A percentile compares a stretch with the other conserved stretches of the same genome.
phyloP scores from a whole-genome alignment of 2,329 filamentous ascomycete genomes.

The Colletotrichum tamarilloi region DNA sequence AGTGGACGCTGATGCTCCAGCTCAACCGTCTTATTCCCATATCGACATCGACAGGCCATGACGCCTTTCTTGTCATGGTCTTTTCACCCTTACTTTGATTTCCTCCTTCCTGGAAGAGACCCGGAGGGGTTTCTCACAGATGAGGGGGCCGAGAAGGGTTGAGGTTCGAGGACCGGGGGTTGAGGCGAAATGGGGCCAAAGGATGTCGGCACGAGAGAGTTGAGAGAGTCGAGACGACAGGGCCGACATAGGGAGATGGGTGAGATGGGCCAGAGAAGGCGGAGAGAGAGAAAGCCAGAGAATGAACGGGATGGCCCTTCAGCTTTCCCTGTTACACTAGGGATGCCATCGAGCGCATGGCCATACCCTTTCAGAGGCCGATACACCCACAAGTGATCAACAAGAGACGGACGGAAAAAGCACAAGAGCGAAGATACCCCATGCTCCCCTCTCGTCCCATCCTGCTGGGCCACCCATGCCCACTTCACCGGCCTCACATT shows the following conservation, averaged over 20 bases:
- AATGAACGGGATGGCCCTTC: not conserved
- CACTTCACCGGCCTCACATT: constrained; percentile 12
- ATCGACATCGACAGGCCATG: not conserved
- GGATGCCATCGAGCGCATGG: not conserved
- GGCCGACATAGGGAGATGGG: not conserved
- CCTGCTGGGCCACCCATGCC: not conserved
- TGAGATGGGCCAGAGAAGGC: too few relatives aligned
- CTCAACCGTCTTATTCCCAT: not conserved
- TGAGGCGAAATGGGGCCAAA: not conserved
- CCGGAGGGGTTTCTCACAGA: not conserved
- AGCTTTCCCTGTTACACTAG: not conserved
- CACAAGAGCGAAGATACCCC: constrained; percentile 4
- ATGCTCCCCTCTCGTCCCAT: constrained; percentile 2
- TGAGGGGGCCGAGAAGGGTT: not conserved
- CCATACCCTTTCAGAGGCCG: not conserved
- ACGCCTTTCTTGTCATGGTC: not conserved
- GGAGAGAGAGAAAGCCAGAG: too few relatives aligned
- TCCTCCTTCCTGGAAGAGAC: not conserved
- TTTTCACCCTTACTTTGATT: not conserved
- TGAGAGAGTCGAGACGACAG: not conserved
- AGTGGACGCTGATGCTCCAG: not conserved
- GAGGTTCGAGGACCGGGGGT: not conserved
- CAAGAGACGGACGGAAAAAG: constrained; percentile 5
- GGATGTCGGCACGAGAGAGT: not conserved
- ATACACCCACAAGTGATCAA: constrained; percentile 2